These are phyloP conservation scores for Hemileccinum impolitum DNA, from an alignment of 768 basidiomycete genomes.

Conservation along the genomic window DNA sequence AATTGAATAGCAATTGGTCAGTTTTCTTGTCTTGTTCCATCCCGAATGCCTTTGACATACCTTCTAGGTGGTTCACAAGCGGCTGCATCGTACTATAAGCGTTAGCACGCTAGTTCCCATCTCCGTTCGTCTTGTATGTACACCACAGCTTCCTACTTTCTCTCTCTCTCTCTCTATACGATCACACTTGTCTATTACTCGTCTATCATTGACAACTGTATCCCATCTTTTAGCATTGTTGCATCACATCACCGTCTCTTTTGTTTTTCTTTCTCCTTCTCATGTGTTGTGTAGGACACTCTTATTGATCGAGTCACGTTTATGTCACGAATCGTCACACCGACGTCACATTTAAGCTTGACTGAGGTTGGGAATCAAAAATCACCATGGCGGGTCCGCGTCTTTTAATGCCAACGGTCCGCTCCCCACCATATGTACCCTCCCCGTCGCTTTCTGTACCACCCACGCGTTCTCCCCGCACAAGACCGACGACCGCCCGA, in stretches of 20 bases:
- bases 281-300: background rate
- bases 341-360: conserved; percentile 7
- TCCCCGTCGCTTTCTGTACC: conserved; percentile 11
- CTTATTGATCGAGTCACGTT: conserved; percentile 6
- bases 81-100: conserved; percentile 57
- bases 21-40: conserved; percentile 13
- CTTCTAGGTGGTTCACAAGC: conserved; percentile 69
- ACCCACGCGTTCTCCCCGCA: conserved; percentile 23
- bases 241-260: conserved; percentile 11
- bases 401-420: conserved; percentile 34
- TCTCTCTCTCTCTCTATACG: background rate
- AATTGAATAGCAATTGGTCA: conserved; percentile 57
- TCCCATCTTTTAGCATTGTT: conserved; percentile 12
- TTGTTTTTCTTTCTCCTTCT: background rate
- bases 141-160: conserved; percentile 7
- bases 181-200: conserved; percentile 13
- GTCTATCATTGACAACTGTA: conserved; percentile 16
- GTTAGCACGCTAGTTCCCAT: background rate
- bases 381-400: conserved; percentile 19
- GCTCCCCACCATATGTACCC: conserved; percentile 15
- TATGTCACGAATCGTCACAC: conserved; percentile 11
- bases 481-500: conserved; percentile 22
- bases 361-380: background rate
- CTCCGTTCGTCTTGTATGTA: conserved; percentile 9
- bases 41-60: conserved; percentile 13